These are phyloP conservation scores for Pichia sp. DNA, from an alignment of 1,139 yeast species.

Conservation along the genomic window DNA sequence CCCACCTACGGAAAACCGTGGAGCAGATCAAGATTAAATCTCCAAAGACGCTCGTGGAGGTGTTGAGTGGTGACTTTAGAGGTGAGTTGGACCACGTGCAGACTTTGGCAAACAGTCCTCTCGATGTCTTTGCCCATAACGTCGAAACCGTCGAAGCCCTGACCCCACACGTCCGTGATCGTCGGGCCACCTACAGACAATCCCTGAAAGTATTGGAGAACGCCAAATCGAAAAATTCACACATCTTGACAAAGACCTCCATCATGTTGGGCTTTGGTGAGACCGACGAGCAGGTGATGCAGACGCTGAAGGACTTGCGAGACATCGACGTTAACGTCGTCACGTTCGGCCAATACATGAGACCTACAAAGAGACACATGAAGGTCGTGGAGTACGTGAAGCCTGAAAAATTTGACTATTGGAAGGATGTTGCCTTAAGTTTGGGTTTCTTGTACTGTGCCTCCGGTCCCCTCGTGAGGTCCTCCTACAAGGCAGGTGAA, in stretches of 20 bases:
- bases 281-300: constrained; percentile 80
- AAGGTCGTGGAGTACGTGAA: constrained; percentile 92
- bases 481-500: constrained; percentile 98
- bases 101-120: constrained; percentile 76
- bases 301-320: constrained; percentile 71
- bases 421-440: constrained; percentile 85
- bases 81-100: constrained; percentile 83
- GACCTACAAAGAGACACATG: constrained; percentile 98
- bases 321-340: constrained; percentile 83
- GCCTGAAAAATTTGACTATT: constrained; percentile 92
- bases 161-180: constrained; percentile 93
- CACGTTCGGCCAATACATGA: constrained; percentile 98
- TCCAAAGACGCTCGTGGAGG: constrained; percentile 88
- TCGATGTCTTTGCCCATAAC: constrained; percentile 97
- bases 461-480: constrained; percentile 93
- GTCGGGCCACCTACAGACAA: constrained; percentile 94
- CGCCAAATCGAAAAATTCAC: constrained; percentile 76
- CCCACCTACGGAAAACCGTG: constrained; percentile 88
- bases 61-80: constrained; percentile 90
- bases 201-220: constrained; percentile 70
- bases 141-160: constrained; percentile 93
- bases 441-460: constrained; percentile 96
- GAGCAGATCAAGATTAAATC: constrained; percentile 78
- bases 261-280: constrained; percentile 97
- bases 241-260: constrained; percentile 86